Conservation (phyloP, 345 rosid species). For the Hibiscus trionum region DNA sequence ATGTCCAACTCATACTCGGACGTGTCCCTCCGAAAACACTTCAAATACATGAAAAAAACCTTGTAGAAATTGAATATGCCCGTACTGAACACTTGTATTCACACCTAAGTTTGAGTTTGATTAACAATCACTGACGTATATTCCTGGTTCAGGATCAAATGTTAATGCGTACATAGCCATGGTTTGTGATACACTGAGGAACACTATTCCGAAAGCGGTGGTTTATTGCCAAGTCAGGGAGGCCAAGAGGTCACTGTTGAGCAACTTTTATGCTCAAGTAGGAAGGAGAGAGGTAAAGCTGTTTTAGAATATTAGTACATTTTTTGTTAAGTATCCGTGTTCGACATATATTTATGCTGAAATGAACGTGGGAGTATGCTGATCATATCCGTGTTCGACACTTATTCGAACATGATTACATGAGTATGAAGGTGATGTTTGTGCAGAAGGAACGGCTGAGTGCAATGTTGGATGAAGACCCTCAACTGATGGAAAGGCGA, state of each 20-base stretch:
- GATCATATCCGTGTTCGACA: too few species aligned
- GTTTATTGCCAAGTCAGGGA: slow-evolving; percentile 93
- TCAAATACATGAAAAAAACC: background rate
- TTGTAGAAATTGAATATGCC: background rate
- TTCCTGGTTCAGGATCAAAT: slow-evolving; percentile 61
- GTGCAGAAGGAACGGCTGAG: slow-evolving; percentile 85
- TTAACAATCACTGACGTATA: slow-evolving; percentile 8
- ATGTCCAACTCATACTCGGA: background rate
- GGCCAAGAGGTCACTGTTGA: slow-evolving; percentile 87
- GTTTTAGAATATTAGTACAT: background rate
- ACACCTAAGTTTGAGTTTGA: background rate
- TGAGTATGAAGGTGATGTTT: background rate
- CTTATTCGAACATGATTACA: too few species aligned
- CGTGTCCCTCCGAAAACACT: background rate
- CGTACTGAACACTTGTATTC: background rate
- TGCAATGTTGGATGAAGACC: slow-evolving; percentile 93
- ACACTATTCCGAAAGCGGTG: slow-evolving; percentile 94
- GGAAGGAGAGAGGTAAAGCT: slow-evolving; percentile 86
- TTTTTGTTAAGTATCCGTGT: background rate
- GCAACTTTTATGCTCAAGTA: slow-evolving; percentile 75
- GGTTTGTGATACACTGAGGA: slow-evolving; percentile 85
- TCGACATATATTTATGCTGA: background rate
- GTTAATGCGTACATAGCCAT: slow-evolving; percentile 81
- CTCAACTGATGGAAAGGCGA: slow-evolving; percentile 89
- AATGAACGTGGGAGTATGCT: too few species aligned